Conservation (phyloP, 2,329 filamentous ascomycete genomes). For the Ophiostoma montium region DNA sequence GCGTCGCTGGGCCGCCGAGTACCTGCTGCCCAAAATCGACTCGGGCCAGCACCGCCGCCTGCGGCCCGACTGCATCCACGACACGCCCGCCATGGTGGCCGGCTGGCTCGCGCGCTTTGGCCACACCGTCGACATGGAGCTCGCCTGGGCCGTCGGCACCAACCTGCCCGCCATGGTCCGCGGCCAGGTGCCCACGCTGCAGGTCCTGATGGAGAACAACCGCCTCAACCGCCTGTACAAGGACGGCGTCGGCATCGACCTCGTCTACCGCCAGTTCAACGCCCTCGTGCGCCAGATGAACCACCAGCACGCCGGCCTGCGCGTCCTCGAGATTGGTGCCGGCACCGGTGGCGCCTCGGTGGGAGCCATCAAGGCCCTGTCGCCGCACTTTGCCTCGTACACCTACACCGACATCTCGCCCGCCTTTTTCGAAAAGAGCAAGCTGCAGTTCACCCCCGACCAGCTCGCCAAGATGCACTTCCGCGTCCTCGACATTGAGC, state of each 20-base stretch:
- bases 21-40: constrained; percentile 9
- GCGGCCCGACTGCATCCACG: not conserved
- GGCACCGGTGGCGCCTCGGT: constrained; percentile 16
- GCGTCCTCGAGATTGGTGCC: constrained; percentile 26
- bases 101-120: constrained; percentile 1
- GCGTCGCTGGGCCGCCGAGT: constrained; percentile 3
- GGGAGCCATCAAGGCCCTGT: constrained; percentile 11
- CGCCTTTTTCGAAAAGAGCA: constrained; percentile 20
- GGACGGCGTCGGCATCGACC: constrained; percentile 13
- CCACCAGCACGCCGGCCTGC: constrained; percentile 15
- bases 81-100: constrained; percentile 7
- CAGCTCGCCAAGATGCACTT: constrained; percentile 16
- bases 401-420: constrained; percentile 14
- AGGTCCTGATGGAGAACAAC: constrained; percentile 21
- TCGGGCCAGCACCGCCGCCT: constrained; percentile 8
- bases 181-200: constrained; percentile 14
- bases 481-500: constrained; percentile 21
- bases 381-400: constrained; percentile 14
- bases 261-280: constrained; percentile 15
- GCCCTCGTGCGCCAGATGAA: constrained; percentile 8
- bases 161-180: constrained; percentile 9
- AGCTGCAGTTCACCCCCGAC: constrained; percentile 16
- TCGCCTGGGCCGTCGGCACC: constrained; percentile 9
- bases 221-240: constrained; percentile 23
- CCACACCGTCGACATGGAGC: constrained; percentile 9